Evolutionary conservation across 1,139 yeast species (phyloP), one percentile per base, ranked within the genome.

Genomic region (Waltiozyma sp.): DNA sequence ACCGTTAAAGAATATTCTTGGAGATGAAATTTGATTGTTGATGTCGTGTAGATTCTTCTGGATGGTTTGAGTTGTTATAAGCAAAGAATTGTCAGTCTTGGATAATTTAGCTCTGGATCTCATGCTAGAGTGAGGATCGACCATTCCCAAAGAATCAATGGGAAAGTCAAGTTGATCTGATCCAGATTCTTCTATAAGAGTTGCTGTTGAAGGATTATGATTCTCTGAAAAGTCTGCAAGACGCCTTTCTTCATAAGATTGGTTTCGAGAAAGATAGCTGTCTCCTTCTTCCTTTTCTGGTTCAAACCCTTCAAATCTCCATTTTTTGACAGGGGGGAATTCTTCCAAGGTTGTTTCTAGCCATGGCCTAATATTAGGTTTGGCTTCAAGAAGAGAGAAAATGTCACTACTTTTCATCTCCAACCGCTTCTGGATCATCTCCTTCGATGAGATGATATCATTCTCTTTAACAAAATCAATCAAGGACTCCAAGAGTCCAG

Each of bases 1-100:
- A 2, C 95, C 94, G 45, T 80, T 75, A 28, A 80, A 71, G 57
- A 86, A 85, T 41, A 68, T 70, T 47, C 95, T 69, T 7, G 88
- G 89, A 1, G 67, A 61, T 2, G 68, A 58, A 16, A 51, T 46
- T 1, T 49, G 49, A 23, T 47, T 45, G 47, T 55, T 51, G 33
- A 53, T 47, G 38, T 49, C 52, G 23, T 50, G 50, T 24, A 51
- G 41, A 28, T 46, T 50, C 28, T 45, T 45, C 26, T 44, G 49
- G 9, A 50, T 31, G 24, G 37, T 42, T 14, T 39, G 28, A 18
- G 47, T 50, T 3, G 35, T 40, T 13, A 47, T 31, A 6, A 43
- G 43, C 15, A 35, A 35, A 5, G 34, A n/a, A 14, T 31, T 10
- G 6, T n/a, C 34, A n/a, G 4, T 15, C 34, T n/a, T 31, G 31